Conservation (phyloP, 2,329 filamentous ascomycete genomes). For the Scortechinia acanthostroma region DNA sequence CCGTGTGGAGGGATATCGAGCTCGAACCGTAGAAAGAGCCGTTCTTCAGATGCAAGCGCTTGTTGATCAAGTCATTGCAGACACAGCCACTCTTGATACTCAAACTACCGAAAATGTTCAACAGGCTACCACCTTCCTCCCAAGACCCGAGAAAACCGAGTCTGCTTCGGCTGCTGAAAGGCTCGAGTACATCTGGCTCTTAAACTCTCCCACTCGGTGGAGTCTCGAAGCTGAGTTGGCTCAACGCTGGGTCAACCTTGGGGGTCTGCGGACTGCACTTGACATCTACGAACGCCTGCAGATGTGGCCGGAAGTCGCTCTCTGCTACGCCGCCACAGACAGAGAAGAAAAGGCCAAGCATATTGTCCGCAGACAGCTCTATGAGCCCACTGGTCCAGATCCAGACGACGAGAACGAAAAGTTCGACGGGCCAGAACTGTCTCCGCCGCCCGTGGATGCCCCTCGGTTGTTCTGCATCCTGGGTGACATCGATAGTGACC, state of each 20-base stretch:
- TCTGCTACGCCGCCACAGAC: slow-evolving; percentile 63
- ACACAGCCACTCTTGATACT: slow-evolving; percentile 35
- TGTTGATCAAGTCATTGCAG: slow-evolving; percentile 63
- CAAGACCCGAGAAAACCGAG: slow-evolving; percentile 37
- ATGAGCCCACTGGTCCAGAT: slow-evolving; percentile 25
- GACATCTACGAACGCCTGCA: slow-evolving; percentile 64
- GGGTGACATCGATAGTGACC: slow-evolving; percentile 53
- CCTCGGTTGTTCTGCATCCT: slow-evolving; percentile 62
- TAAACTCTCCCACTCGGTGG: slow-evolving; percentile 58
- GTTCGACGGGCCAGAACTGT: slow-evolving; percentile 18
- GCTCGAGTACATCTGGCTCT: slow-evolving; percentile 53
- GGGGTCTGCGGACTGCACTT: slow-evolving; percentile 56
- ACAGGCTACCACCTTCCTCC: slow-evolving; percentile 9
- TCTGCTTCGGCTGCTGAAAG: slow-evolving; percentile 50
- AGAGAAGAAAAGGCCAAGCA: slow-evolving; percentile 52
- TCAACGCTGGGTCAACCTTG: slow-evolving; percentile 55
- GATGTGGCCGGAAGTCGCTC: slow-evolving; percentile 65
- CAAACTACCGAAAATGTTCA: background rate
- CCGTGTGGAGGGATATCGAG: slow-evolving; percentile 55
- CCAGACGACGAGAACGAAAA: slow-evolving; percentile 34
- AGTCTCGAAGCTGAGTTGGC: slow-evolving; percentile 61
- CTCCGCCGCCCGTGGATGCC: slow-evolving; percentile 47
- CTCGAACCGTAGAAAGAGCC: slow-evolving; percentile 56
- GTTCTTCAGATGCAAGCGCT: slow-evolving; percentile 61
- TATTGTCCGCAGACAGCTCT: slow-evolving; percentile 50